Base-by-base conservation (phyloP, 805 yeast species). In the Teunomyces aglyptinius region DNA sequence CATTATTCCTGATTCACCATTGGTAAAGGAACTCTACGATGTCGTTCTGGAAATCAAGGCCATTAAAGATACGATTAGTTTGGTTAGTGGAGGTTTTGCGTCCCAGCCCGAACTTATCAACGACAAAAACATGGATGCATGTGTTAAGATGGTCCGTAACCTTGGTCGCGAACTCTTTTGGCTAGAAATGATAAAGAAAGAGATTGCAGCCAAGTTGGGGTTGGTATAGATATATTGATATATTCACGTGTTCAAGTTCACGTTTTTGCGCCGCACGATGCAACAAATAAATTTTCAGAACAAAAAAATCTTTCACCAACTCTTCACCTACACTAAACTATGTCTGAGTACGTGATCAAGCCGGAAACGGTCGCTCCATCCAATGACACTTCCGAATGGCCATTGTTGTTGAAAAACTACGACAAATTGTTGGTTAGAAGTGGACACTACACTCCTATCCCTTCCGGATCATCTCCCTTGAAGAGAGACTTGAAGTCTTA, bases 401-500 rank as follows among this genome's bases (percentile, higher is more conserved):
- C 99, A 27, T 78, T 94, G 60, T 77, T 94, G 59, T 77, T 94
- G 68, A 94, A 94, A 69, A 85, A 92, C 77, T 94, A 85, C 71
- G 98, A 94, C 77, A 86, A 91, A 73, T 77, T 94, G 49, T 77
- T 91, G 53, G 97, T 94, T 46, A 86, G 99, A 77, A 85, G 95
- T 50, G 96, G 96, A 40, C 99, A 94, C 67, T 92, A 94, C 68
- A 92, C 98, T 38, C 98, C 98, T 57, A 91, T 91, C 58, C 97
- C 98, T 60, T 77, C 92, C 46, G 99, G 99, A 54, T 81, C 92
- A 65, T 82, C 96, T 45, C 99, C 99, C 51, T 79, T 88, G 66
- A 90, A 89, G 73, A 85, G 99, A 78, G 97, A 90, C 70, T 75
- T 94, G 58, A 88, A 88, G 70, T 78, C 88, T 28, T 94, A 94